Percentiles rank a stretch among this genome's conserved stretches.
Evolutionary conservation across 1,139 yeast species (phyloP).

Genomic region (Kluyveromyces sp.): DNA sequence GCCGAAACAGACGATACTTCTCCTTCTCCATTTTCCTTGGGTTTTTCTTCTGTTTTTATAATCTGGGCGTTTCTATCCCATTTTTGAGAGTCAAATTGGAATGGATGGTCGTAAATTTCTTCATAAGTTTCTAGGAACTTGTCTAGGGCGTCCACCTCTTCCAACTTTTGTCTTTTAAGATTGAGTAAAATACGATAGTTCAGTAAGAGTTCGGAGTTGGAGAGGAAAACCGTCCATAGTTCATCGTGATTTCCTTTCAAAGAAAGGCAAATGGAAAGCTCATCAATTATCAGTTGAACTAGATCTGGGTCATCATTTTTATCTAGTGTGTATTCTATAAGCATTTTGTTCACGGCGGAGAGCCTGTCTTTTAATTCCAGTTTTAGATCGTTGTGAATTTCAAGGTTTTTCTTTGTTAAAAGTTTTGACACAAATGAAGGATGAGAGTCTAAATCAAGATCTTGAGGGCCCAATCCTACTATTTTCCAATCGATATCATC

Average conservation of each 20-base stretch:
- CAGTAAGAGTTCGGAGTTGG: constrained; percentile 21
- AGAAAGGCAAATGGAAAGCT: constrained; percentile 20
- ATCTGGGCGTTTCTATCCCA: constrained; percentile 14
- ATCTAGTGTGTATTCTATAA: constrained; percentile 13
- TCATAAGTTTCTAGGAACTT: constrained; percentile 17
- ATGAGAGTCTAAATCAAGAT: constrained; percentile 15
- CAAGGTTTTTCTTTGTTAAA: constrained; percentile 23
- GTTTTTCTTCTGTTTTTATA: not conserved
- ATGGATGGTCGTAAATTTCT: constrained; percentile 15
- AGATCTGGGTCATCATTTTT: constrained; percentile 12
- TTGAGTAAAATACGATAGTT: constrained; percentile 24
- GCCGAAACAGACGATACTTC: not conserved
- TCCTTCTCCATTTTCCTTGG: not conserved
- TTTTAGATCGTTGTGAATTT: constrained; percentile 22
- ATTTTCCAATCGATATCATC: constrained; percentile 29
- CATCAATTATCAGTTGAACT: constrained; percentile 24
- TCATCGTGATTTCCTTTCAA: constrained; percentile 23
- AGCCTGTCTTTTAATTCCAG: constrained; percentile 23
- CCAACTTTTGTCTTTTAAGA: constrained; percentile 14
- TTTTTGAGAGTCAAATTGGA: constrained; percentile 12
- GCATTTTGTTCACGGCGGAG: constrained; percentile 18
- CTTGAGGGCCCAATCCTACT: constrained; percentile 30
- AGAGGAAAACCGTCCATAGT: constrained; percentile 21
- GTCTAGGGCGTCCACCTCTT: constrained; percentile 17
- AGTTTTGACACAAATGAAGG: constrained; percentile 21